A percentile compares a stretch with the other conserved stretches of the same genome.
phyloP scores from a whole-genome alignment of 176 grass and related monocot genomes.

The Rhynchospora pubera region DNA sequence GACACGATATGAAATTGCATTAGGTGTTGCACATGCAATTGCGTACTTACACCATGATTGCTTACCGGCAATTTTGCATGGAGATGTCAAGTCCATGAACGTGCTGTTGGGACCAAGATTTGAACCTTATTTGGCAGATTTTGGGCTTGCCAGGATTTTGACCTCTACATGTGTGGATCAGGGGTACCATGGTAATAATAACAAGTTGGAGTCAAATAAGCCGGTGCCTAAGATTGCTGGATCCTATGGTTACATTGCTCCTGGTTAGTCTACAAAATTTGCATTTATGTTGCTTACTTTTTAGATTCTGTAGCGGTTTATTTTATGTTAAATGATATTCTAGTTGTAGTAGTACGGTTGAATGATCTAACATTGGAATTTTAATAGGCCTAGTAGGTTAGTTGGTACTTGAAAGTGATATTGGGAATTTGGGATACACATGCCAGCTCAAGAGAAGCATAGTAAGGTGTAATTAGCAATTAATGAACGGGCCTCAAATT shows the following conservation, averaged over 20 bases:
- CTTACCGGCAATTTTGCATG: conserved; percentile 79
- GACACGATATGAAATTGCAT: conserved; percentile 54
- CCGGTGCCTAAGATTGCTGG: conserved; percentile 55
- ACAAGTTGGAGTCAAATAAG: conserved; percentile 45
- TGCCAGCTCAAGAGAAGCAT: neutral
- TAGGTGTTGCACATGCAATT: conserved; percentile 75
- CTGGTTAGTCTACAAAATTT: conserved; percentile 35
- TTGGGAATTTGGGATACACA: neutral
- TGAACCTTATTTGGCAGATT: conserved; percentile 88
- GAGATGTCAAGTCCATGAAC: conserved; percentile 94
- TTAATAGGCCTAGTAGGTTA: conserved; percentile 1
- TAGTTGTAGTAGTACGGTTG: neutral
- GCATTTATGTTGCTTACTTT: neutral
- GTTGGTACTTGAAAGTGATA: conserved; percentile 8
- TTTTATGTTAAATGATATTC: neutral
- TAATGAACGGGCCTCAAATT: conserved; percentile 1
- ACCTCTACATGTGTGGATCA: conserved; percentile 13
- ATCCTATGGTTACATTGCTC: conserved; percentile 89
- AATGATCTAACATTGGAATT: neutral
- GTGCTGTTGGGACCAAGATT: conserved; percentile 63
- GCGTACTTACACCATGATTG: conserved; percentile 96
- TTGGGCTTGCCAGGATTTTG: conserved; percentile 71
- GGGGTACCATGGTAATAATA: neutral
- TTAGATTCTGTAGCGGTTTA: neutral
- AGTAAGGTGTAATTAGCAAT: conserved; percentile 10